Percentiles rank a stretch among this genome's conserved stretches.
Evolutionary conservation across 371 early-diverging fungal genomes (phyloP).

Genomic region (Lichtheimia ornata): DNA sequence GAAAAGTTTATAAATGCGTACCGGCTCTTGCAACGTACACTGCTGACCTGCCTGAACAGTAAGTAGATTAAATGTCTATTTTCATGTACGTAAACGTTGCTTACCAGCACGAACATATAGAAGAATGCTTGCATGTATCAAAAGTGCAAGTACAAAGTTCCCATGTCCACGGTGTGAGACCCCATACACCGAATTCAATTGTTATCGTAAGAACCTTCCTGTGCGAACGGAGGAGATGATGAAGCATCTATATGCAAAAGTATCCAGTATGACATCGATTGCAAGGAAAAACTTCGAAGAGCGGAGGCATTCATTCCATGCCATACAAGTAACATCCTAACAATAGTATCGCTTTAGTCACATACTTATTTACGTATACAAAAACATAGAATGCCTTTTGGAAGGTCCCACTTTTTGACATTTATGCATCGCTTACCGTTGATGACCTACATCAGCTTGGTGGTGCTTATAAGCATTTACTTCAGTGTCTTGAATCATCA

Average conservation of each 20-base stretch:
- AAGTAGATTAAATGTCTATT: background rate
- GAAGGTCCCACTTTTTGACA: slow-evolving; percentile 3
- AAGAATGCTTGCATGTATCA: background rate
- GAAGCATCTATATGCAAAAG: background rate
- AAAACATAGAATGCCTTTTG: slow-evolving; percentile 6
- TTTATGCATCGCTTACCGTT: background rate
- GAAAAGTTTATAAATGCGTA: background rate
- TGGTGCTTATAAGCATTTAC: slow-evolving; percentile 1
- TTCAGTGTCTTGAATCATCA: slow-evolving; percentile 1
- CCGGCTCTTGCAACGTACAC: background rate
- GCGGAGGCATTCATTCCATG: background rate
- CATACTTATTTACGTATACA: too few species aligned
- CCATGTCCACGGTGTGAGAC: slow-evolving; percentile 8
- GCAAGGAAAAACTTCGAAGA: background rate
- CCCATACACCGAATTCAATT: background rate
- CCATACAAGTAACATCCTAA: background rate
- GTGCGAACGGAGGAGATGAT: background rate
- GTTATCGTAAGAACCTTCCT: too few species aligned
- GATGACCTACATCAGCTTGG: slow-evolving; percentile 13
- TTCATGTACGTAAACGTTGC: background rate
- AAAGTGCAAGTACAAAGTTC: background rate
- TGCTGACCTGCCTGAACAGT: slow-evolving; percentile 12
- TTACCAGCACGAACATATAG: slow-evolving; percentile 1
- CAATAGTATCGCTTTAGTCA: too few species aligned
- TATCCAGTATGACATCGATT: background rate